A percentile compares a stretch with the other conserved stretches of the same genome.
Evolutionary conservation across 2,329 filamentous ascomycete species (phyloP).

Genomic region (Gaeumannomyces sp.): DNA sequence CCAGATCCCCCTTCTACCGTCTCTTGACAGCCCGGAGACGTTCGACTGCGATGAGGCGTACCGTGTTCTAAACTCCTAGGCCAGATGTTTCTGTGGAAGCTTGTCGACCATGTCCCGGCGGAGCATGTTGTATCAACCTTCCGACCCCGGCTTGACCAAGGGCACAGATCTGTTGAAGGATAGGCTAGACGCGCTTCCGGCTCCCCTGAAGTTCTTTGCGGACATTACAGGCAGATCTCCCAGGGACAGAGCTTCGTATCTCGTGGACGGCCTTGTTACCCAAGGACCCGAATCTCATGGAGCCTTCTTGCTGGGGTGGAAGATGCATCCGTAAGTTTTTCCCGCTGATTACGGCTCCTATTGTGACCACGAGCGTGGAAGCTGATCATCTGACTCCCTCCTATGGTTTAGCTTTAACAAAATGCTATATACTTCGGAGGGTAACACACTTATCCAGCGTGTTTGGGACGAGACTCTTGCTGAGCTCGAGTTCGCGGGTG

Average conservation of each 20-base stretch:
- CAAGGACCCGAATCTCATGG: conserved; percentile 5
- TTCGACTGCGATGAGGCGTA: conserved; percentile 23
- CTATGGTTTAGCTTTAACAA: conserved; percentile 6
- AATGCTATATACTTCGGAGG: conserved; percentile 11
- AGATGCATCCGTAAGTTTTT: conserved; percentile 10
- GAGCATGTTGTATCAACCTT: conserved; percentile 31
- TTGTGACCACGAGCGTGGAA: background rate
- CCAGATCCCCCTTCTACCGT: conserved; percentile 21
- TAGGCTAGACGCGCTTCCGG: conserved; percentile 12
- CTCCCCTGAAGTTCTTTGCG: conserved; percentile 7
- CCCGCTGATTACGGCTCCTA: too few relatives aligned
- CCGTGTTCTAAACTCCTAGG: conserved; percentile 24
- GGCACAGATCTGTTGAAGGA: conserved; percentile 18
- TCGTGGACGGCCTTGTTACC: conserved; percentile 14
- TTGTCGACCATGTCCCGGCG: conserved; percentile 28
- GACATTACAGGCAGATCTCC: conserved; percentile 3
- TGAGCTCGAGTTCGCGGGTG: conserved; percentile 14
- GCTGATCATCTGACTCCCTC: background rate
- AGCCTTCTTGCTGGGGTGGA: conserved; percentile 10
- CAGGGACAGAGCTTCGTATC: conserved; percentile 10
- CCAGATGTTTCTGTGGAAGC: conserved; percentile 30
- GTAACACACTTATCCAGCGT: conserved; percentile 1
- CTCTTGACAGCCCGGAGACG: conserved; percentile 21
- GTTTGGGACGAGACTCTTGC: conserved; percentile 12
- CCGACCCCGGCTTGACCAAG: conserved; percentile 27